phyloP scores from a whole-genome alignment of 495 filamentous ascomycete species.

The Acidiella bohemica region DNA sequence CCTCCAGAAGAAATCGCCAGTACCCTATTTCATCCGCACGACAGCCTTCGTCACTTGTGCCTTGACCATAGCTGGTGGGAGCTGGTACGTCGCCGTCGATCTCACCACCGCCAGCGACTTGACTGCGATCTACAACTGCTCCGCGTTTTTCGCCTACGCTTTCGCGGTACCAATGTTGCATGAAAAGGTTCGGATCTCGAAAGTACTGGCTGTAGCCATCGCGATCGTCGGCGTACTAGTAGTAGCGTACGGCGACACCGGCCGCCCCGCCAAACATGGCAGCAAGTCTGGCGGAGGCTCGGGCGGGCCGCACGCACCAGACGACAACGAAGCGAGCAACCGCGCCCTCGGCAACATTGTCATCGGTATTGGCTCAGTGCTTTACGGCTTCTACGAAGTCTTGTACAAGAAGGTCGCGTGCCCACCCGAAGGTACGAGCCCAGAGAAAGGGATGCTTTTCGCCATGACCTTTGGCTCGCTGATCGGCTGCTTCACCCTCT shows the following conservation, averaged over 20 bases:
- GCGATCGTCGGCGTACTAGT: slow-evolving; percentile 81
- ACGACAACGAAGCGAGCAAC: slow-evolving; percentile 39
- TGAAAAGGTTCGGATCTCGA: slow-evolving; percentile 66
- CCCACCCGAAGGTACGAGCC: slow-evolving; percentile 73
- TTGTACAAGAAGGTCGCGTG: slow-evolving; percentile 86
- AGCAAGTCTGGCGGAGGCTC: slow-evolving; percentile 38
- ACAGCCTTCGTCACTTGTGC: slow-evolving; percentile 73
- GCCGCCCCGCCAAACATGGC: slow-evolving; percentile 34
- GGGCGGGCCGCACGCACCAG: slow-evolving; percentile 30
- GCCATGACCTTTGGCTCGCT: slow-evolving; percentile 80
- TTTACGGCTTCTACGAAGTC: slow-evolving; percentile 96
- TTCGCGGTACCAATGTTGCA: slow-evolving; percentile 82
- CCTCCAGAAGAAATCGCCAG: slow-evolving; percentile 40
- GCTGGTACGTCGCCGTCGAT: slow-evolving; percentile 90
- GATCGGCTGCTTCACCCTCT: slow-evolving; percentile 71
- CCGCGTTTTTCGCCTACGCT: slow-evolving; percentile 93
- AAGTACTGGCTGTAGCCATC: slow-evolving; percentile 67
- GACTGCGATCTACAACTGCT: slow-evolving; percentile 98
- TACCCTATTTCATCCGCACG: slow-evolving; percentile 61
- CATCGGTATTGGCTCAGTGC: slow-evolving; percentile 81
- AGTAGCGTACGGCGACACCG: slow-evolving; percentile 74
- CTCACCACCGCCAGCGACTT: slow-evolving; percentile 84
- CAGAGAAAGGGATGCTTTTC: slow-evolving; percentile 76
- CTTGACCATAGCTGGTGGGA: slow-evolving; percentile 80
- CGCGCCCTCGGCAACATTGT: slow-evolving; percentile 73